These are phyloP conservation scores for Paratinospora sagittata DNA, from an alignment of 164 flowering plant genomes.

Conservation along the genomic window DNA sequence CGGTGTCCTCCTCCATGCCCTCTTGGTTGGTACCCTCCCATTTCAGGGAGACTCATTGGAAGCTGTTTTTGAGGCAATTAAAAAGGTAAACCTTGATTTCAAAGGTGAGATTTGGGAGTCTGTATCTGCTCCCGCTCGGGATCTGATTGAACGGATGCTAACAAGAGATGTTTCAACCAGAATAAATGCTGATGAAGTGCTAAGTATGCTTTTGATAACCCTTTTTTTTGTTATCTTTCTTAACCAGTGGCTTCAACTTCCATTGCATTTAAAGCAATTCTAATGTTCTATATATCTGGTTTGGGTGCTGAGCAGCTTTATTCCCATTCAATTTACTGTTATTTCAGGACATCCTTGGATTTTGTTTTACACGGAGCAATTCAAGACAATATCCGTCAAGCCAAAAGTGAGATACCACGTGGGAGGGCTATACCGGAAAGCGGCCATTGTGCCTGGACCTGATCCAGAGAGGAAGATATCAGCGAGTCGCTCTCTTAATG, in stretches of 20 bases:
- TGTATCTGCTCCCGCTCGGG: constrained; percentile 78
- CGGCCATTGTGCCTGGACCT: constrained; percentile 8
- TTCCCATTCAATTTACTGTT: neutral
- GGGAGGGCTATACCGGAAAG: constrained; percentile 17
- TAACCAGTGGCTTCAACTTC: neutral
- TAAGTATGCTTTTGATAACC: constrained; percentile 43
- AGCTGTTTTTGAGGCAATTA: constrained; percentile 81
- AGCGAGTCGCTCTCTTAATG: constrained; percentile 13
- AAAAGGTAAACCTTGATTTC: constrained; percentile 67
- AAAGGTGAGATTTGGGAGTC: constrained; percentile 70
- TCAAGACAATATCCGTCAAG: constrained; percentile 48
- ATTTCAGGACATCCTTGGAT: constrained; percentile 93
- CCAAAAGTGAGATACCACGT: constrained; percentile 37
- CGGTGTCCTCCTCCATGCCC: constrained; percentile 88
- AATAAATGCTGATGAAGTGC: constrained; percentile 82
- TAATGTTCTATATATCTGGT: neutral
- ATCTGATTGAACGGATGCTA: constrained; percentile 72
- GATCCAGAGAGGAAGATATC: constrained; percentile 15
- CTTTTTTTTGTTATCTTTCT: neutral
- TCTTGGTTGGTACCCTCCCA: constrained; percentile 73
- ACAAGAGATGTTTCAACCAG: constrained; percentile 74
- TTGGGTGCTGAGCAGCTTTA: neutral
- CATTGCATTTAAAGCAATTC: neutral
- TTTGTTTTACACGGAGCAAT: constrained; percentile 64
- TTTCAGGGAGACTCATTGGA: constrained; percentile 81